Evolutionary conservation across 2,329 filamentous ascomycete species (phyloP).

Genomic region (Zelopaecilomyces penicillatus): DNA sequence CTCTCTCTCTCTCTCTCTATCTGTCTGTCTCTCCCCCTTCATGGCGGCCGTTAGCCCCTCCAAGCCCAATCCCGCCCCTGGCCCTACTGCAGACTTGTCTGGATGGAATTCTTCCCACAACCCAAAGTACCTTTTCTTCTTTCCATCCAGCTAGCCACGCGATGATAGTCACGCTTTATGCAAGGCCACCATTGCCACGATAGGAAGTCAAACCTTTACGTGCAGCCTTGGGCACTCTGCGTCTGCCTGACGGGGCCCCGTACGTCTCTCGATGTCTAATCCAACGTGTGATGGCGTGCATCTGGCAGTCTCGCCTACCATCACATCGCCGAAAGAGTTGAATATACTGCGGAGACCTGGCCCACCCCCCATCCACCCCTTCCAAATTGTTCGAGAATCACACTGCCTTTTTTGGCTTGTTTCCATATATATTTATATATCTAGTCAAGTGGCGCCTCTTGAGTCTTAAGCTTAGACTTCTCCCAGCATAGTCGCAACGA

Average conservation of each 20-base stretch:
- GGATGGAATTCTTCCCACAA: constrained; percentile 5
- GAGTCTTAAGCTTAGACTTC: background rate
- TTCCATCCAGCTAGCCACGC: constrained; percentile 1
- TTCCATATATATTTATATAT: background rate
- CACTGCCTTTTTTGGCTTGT: background rate
- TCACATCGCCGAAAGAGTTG: constrained; percentile 5
- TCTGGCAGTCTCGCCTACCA: constrained; percentile 4
- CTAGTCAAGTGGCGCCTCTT: background rate
- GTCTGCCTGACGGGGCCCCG: constrained; percentile 1
- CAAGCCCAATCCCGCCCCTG: constrained; percentile 1
- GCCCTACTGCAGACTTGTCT: constrained; percentile 5
- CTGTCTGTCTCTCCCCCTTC: background rate
- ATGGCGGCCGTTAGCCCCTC: constrained; percentile 5
- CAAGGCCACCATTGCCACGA: constrained; percentile 4
- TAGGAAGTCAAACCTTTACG: background rate
- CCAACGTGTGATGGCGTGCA: constrained; percentile 6
- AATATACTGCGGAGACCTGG: constrained; percentile 7
- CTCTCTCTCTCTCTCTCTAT: background rate
- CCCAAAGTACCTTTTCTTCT: constrained; percentile 3
- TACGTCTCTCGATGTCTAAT: constrained; percentile 4
- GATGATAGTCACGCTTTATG: background rate
- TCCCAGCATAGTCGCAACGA: background rate
- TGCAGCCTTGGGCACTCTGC: constrained; percentile 7
- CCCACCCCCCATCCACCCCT: constrained; percentile 8
- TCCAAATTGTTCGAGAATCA: constrained; percentile 4